Percentiles rank a stretch among this genome's conserved stretches.
These are phyloP conservation scores for Phialocephala subalpina DNA, from an alignment of 2,329 filamentous ascomycete species.

Conservation along the genomic window DNA sequence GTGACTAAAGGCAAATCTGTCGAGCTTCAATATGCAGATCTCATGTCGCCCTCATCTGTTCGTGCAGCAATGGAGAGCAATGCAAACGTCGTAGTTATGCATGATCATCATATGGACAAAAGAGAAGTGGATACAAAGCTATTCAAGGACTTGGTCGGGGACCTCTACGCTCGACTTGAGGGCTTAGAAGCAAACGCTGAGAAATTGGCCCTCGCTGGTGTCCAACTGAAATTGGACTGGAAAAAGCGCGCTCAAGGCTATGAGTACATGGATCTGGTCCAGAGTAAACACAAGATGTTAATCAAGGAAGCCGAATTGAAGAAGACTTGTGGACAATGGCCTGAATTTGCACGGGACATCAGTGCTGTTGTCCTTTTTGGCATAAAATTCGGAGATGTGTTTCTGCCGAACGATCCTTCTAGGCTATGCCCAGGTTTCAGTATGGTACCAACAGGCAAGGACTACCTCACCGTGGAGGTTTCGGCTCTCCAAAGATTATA, in stretches of 20 bases:
- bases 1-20: not conserved
- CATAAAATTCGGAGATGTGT: not conserved
- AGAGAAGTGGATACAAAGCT: not conserved
- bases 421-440: not conserved
- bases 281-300: constrained; percentile 9
- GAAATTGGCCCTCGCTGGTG: not conserved
- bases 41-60: constrained; percentile 2
- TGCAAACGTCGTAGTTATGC: not conserved
- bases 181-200: not conserved
- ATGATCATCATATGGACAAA: constrained; percentile 5
- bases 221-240: constrained; percentile 7
- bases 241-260: constrained; percentile 11
- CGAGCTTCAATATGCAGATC: constrained; percentile 13
- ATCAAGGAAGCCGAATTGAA: constrained; percentile 5
- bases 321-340: constrained; percentile 15
- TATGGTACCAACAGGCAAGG: not conserved
- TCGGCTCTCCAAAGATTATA: not conserved
- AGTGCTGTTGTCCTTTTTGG: constrained; percentile 8
- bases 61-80: constrained; percentile 11
- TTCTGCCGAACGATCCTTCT: not conserved
- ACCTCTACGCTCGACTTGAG: constrained; percentile 14
- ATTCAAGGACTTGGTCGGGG: constrained; percentile 12
- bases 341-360: constrained; percentile 7
- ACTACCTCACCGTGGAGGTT: constrained; percentile 8
- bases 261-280: constrained; percentile 13